These are phyloP conservation scores for Pseudocohnilembus persalinus DNA, from an alignment of 169 alveolate species.

Conservation along the genomic window DNA sequence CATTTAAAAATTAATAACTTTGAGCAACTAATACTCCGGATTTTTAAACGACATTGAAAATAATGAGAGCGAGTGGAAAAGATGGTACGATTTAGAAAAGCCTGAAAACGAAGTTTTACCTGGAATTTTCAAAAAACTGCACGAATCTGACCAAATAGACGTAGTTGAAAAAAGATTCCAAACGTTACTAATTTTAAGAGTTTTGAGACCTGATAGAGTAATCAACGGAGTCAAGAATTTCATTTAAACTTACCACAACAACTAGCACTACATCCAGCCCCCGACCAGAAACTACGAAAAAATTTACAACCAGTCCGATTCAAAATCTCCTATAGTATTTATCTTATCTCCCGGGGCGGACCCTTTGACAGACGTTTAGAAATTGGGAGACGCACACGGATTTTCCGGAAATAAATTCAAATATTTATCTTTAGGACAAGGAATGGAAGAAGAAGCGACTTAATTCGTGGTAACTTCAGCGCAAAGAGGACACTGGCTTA, in stretches of 20 bases:
- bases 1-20: constrained; percentile 78
- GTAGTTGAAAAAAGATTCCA: constrained; percentile 63
- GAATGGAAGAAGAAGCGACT: constrained; percentile 90
- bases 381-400: constrained; percentile 90
- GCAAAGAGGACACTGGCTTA: constrained; percentile 92
- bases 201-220: constrained; percentile 93
- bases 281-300: constrained; percentile 85
- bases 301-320: constrained; percentile 88
- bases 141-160: constrained; percentile 49
- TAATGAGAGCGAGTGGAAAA: constrained; percentile 79
- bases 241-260: constrained; percentile 79
- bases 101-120: constrained; percentile 91
- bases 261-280: constrained; percentile 88
- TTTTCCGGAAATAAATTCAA: constrained; percentile 84
- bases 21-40: constrained; percentile 72
- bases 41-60: constrained; percentile 63
- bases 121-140: constrained; percentile 71
- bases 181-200: constrained; percentile 86
- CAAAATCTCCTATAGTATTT: constrained; percentile 90
- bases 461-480: constrained; percentile 81
- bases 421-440: constrained; percentile 93
- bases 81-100: constrained; percentile 91
- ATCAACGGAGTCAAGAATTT: constrained; percentile 91
- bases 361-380: constrained; percentile 88
- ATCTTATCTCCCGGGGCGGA: constrained; percentile 95